Conservation (phyloP, 2,329 filamentous ascomycete species). For the Epichloe glyceriae region DNA sequence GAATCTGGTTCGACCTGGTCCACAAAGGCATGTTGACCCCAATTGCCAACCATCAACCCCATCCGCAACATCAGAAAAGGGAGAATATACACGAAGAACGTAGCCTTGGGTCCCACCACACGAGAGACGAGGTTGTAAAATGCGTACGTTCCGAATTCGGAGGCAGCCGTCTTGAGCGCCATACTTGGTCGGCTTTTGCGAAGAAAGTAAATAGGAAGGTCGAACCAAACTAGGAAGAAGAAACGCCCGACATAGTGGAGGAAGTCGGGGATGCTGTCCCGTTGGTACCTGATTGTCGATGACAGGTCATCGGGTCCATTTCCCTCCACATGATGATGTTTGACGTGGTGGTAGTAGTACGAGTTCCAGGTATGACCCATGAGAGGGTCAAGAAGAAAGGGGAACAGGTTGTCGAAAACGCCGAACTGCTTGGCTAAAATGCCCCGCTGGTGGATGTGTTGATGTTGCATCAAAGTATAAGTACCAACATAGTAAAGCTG, state of each 20-base stretch:
- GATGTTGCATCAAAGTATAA: constrained; percentile 73
- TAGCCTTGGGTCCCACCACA: constrained; percentile 38
- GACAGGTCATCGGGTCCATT: constrained; percentile 68
- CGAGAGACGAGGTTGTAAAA: constrained; percentile 36
- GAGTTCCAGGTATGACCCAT: constrained; percentile 80
- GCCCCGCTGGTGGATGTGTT: constrained; percentile 69
- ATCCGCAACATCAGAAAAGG: constrained; percentile 54
- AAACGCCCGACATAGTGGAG: constrained; percentile 62
- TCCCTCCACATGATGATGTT: constrained; percentile 72
- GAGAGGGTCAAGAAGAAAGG: constrained; percentile 61
- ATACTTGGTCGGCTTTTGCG: constrained; percentile 43
- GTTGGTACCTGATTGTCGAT: constrained; percentile 63
- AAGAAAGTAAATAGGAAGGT: constrained; percentile 62
- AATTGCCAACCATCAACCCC: constrained; percentile 71
- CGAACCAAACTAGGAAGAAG: constrained; percentile 60
- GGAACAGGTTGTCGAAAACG: constrained; percentile 51
- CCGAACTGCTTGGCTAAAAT: constrained; percentile 43
- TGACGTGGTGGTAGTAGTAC: constrained; percentile 77
- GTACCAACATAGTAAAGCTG: constrained; percentile 56
- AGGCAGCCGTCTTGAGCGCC: constrained; percentile 43
- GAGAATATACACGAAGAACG: constrained; percentile 51
- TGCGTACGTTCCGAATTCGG: constrained; percentile 46
- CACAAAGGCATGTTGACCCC: constrained; percentile 74
- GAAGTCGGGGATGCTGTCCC: constrained; percentile 54
- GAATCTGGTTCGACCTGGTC: constrained; percentile 63